Conservation (phyloP, 768 basidiomycete species). For the Ramaria rubella region DNA sequence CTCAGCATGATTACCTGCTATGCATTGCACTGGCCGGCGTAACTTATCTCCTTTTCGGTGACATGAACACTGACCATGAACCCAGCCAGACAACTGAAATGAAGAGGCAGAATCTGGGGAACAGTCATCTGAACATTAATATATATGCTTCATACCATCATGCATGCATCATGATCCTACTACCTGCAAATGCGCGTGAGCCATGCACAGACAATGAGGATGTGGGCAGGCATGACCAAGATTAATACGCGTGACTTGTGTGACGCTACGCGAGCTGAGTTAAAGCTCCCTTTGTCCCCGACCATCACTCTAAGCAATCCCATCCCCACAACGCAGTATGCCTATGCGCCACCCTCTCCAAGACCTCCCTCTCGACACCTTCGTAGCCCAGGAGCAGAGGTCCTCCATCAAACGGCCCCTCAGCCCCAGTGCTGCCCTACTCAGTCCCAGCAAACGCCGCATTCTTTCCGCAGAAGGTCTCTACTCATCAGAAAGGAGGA, state of each 20-base stretch:
- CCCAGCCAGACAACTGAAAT: no score
- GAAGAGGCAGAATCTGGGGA: no score
- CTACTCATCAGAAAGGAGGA: constrained; percentile 32
- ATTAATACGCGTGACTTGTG: constrained; percentile 4
- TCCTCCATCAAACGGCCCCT: constrained; percentile 51
- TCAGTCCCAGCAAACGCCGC: constrained; percentile 64
- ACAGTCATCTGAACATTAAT: no score
- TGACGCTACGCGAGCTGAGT: constrained; percentile 7
- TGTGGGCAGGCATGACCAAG: background rate
- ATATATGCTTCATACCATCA: no score
- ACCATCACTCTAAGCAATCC: background rate
- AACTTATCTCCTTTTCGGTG: no score
- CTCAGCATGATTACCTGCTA: no score
- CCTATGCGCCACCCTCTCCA: constrained; percentile 36
- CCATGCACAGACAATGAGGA: constrained; percentile 1
- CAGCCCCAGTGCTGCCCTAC: constrained; percentile 44
- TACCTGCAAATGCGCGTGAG: no score
- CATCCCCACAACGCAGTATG: background rate
- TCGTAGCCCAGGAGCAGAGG: constrained; percentile 35
- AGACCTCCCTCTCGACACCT: constrained; percentile 54
- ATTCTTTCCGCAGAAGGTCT: constrained; percentile 52
- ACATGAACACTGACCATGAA: no score
- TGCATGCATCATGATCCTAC: no score
- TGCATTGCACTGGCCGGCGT: no score
- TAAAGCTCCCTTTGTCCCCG: background rate